phyloP scores from a whole-genome alignment of 768 basidiomycete genomes.

The Pleurotus salmoneostramineus region DNA sequence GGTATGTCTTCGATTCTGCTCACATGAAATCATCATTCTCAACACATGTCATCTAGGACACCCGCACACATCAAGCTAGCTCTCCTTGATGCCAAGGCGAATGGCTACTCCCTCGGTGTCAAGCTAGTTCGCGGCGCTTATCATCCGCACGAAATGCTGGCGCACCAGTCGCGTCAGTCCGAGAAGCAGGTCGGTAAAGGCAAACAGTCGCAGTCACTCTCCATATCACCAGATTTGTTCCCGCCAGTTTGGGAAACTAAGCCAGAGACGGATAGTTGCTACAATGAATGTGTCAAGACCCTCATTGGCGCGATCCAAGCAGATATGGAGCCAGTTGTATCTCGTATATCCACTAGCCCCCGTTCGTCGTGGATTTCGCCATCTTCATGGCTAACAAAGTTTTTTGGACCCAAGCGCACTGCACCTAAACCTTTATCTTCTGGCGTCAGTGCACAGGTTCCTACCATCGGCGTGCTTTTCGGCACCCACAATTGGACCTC shows the following conservation, averaged over 20 bases:
- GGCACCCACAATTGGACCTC: slow-evolving; percentile 86
- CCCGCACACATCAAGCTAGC: slow-evolving; percentile 64
- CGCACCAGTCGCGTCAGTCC: slow-evolving; percentile 27
- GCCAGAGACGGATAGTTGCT: slow-evolving; percentile 69
- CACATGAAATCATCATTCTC: background rate
- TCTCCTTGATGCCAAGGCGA: slow-evolving; percentile 57
- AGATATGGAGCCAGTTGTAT: slow-evolving; percentile 30
- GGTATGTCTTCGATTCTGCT: slow-evolving; percentile 34
- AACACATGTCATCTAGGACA: slow-evolving; percentile 38
- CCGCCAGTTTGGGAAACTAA: slow-evolving; percentile 73
- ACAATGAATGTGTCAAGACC: slow-evolving; percentile 54
- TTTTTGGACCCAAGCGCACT: background rate
- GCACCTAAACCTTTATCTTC: background rate
- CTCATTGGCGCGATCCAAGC: slow-evolving; percentile 54
- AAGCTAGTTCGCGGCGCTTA: slow-evolving; percentile 96
- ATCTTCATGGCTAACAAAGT: background rate
- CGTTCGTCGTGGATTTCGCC: slow-evolving; percentile 9
- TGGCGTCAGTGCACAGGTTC: slow-evolving; percentile 14
- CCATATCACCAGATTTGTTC: slow-evolving; percentile 52
- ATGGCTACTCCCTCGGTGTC: slow-evolving; percentile 76
- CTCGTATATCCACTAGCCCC: slow-evolving; percentile 1
- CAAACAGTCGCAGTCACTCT: slow-evolving; percentile 17
- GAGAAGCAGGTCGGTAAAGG: slow-evolving; percentile 5
- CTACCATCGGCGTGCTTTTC: slow-evolving; percentile 64
- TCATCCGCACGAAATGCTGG: slow-evolving; percentile 68